Evolutionary conservation across 768 basidiomycete species (phyloP), one percentile per base, ranked within the genome.

Genomic region (Mrakia blollopis): DNA sequence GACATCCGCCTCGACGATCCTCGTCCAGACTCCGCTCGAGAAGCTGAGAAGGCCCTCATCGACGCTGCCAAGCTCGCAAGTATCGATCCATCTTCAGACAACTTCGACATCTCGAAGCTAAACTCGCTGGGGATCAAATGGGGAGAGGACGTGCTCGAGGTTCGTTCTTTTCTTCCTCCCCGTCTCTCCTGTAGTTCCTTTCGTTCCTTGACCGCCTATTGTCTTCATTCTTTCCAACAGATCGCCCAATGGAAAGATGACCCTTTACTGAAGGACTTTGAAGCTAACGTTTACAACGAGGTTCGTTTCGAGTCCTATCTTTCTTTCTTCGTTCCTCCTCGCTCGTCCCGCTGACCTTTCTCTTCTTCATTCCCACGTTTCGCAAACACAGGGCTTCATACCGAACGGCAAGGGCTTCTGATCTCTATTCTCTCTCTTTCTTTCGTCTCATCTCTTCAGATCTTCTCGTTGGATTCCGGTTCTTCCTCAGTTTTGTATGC

Each of bases 1-100:
- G 65, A 68, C 39, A 68, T 68, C 18, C 35, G 39, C 14, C 35
- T 25, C 18, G 65, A 68, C 23, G 65, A 68, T n/a, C 65, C 65
- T 18, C 32, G 65, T 5, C 62, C 73, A 4, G 39, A 37, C 37
- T 41, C 37, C 28, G 37, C 72, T 2, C 54, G 54, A 25, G 35
- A 13, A 1, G 37, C 54, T 14, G 62, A 68, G 10, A 25, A 68
- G 21, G 1, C 23, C 50, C 2, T 54, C 30, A 72, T 54, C 32
- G 52, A 37, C 4, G 71, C 50, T 1, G 65, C 65, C 1, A 35
- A 39, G 25, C 32, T 65, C 1, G 16, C 28, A 8, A 16, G 32
- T 13, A 30, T 9, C 9, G 2, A 39, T 39, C 13, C 65, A 68
- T 16, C 65, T 41, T 14, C 25, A 3, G 65, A 68, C 7, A 39